Percentiles rank a stretch among this genome's conserved stretches.
phyloP scores from a whole-genome alignment of 768 basidiomycete species.

The Boletus tomentosulus region DNA sequence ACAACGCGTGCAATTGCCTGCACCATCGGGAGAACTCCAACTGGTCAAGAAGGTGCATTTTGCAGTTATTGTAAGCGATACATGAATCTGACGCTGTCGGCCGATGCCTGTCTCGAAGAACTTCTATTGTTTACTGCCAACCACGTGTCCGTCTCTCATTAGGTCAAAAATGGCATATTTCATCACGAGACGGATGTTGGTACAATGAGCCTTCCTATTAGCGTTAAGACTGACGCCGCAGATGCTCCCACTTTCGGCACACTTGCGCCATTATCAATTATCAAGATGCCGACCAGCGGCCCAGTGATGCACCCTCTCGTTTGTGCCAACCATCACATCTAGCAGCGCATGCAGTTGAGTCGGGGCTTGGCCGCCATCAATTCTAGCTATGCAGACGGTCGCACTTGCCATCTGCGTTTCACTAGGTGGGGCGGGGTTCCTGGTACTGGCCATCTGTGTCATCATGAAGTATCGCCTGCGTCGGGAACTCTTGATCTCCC shows the following conservation, averaged over 20 bases:
- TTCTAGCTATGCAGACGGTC: slow-evolving; percentile 3
- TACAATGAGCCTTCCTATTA: not conserved
- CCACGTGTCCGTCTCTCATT: not conserved
- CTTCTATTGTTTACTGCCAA: not conserved
- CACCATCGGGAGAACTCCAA: too few species aligned
- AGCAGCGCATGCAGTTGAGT: slow-evolving; percentile 3
- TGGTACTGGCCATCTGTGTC: slow-evolving; percentile 10
- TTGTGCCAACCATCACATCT: not conserved
- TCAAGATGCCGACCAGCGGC: too few species aligned
- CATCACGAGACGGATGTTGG: slow-evolving; percentile 17
- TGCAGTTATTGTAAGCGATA: too few species aligned
- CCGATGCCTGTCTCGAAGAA: not conserved
- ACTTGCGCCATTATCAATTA: too few species aligned
- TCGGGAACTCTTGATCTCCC: slow-evolving; percentile 10
- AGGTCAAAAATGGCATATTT: slow-evolving; percentile 31
- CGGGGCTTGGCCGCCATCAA: not conserved
- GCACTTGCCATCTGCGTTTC: slow-evolving; percentile 19
- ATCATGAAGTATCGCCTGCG: slow-evolving; percentile 18
- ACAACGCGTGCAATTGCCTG: too few species aligned
- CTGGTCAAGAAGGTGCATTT: too few species aligned
- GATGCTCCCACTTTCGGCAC: not conserved
- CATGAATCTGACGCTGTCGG: too few species aligned
- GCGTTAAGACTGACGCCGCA: not conserved
- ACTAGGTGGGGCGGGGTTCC: slow-evolving; percentile 17
- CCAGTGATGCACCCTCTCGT: too few species aligned